Percentiles rank a stretch among this genome's conserved stretches.
Evolutionary conservation across 1,284 basidiomycete genomes (phyloP).

Genomic region (Bondarzewia mesenterica): DNA sequence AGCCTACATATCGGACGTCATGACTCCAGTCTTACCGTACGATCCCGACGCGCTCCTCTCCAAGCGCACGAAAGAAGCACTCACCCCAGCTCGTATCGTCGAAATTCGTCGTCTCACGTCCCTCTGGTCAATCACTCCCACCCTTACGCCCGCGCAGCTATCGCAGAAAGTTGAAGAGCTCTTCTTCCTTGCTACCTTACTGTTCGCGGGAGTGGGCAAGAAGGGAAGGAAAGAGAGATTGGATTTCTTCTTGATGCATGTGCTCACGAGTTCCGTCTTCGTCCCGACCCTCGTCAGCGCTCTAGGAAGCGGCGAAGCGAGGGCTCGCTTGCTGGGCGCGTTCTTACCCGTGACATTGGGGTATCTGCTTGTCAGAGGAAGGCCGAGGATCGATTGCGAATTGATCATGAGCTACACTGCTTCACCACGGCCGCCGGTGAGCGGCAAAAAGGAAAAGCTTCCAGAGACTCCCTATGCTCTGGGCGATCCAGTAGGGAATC

Average conservation of each 20-base stretch:
- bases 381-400: constrained; percentile 48
- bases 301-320: constrained; percentile 28
- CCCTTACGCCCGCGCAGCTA: constrained; percentile 21
- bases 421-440: constrained; percentile 31
- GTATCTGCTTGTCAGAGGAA: constrained; percentile 41
- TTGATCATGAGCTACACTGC: constrained; percentile 46
- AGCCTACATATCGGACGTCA: constrained; percentile 42
- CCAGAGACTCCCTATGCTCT: constrained; percentile 23
- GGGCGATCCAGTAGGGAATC: constrained; percentile 27
- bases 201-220: constrained; percentile 45
- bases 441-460: not conserved
- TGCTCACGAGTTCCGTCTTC: constrained; percentile 56
- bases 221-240: constrained; percentile 42
- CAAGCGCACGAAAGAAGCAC: constrained; percentile 27
- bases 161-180: constrained; percentile 44
- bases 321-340: constrained; percentile 39
- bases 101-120: constrained; percentile 42
- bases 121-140: constrained; percentile 32
- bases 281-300: constrained; percentile 38
- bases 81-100: constrained; percentile 31
- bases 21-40: constrained; percentile 48
- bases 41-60: constrained; percentile 34
- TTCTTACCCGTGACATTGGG: constrained; percentile 39
- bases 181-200: constrained; percentile 41
- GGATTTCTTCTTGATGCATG: constrained; percentile 72